Conservation (phyloP, 352 stramenopile genomes). For the Aphanomyces stellatus region DNA sequence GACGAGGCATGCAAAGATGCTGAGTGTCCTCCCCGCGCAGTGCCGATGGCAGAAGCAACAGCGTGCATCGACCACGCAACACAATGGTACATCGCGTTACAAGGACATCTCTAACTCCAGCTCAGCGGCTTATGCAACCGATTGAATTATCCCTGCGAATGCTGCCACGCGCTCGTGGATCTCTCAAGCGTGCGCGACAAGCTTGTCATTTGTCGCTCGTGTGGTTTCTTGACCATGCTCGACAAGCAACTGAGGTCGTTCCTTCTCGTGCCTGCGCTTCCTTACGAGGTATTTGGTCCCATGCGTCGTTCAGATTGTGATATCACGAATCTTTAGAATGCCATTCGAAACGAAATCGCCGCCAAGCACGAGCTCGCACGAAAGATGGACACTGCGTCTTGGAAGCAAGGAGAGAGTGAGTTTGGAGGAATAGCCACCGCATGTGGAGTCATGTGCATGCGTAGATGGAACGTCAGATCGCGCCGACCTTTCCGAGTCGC, state of each 20-base stretch:
- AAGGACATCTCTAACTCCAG: background rate
- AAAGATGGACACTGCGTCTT: no score
- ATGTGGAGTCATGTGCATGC: no score
- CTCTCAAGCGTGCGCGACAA: background rate
- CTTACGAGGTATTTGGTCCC: background rate
- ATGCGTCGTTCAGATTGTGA: background rate
- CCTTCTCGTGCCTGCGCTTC: constrained; percentile 3
- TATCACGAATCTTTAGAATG: background rate
- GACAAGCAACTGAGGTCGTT: background rate
- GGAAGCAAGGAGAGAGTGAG: no score
- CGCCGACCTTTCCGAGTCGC: no score
- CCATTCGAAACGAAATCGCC: background rate
- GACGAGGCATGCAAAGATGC: background rate
- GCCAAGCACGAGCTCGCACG: no score
- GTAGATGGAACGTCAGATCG: no score
- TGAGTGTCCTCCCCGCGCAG: background rate
- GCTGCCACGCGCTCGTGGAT: background rate
- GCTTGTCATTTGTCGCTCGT: background rate
- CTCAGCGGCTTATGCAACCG: background rate
- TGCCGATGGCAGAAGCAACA: background rate
- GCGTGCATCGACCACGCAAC: no score
- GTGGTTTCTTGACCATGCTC: constrained; percentile 1
- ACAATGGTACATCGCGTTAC: background rate
- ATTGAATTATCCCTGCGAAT: constrained; percentile 6
- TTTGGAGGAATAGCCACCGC: no score